A percentile compares a stretch with the other conserved stretches of the same genome.
Evolutionary conservation across 306 rosid species (phyloP).

Genomic region (Prinsepia uniflora): DNA sequence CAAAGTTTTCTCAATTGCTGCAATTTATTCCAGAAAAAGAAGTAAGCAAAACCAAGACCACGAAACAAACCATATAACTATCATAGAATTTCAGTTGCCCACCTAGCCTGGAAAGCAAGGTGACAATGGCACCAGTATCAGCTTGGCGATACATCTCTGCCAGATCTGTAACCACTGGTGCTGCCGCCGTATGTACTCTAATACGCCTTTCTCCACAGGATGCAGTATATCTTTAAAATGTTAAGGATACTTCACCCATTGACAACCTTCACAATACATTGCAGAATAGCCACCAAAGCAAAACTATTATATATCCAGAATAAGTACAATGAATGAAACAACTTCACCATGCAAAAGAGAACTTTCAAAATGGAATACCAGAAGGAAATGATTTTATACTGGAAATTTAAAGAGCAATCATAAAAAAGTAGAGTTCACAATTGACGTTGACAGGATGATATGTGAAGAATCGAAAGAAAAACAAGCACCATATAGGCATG

Average conservation of each 20-base stretch:
- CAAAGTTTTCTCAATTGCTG: conserved; percentile 91
- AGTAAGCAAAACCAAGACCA: conserved; percentile 29
- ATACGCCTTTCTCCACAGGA: conserved; percentile 99
- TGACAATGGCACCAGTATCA: conserved; percentile 84
- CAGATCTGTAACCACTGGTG: conserved; percentile 84
- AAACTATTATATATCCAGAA: conserved; percentile 2
- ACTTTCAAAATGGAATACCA: not conserved
- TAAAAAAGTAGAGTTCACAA: not conserved
- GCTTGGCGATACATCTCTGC: conserved; percentile 85
- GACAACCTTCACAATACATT: conserved; percentile 19
- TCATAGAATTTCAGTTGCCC: conserved; percentile 24
- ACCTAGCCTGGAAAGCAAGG: conserved; percentile 85
- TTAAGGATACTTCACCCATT: conserved; percentile 43
- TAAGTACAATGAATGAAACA: not conserved
- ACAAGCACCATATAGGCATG: not conserved
- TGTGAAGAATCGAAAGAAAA: conserved; percentile 1
- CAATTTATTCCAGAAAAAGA: conserved; percentile 34
- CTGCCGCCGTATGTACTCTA: conserved; percentile 93
- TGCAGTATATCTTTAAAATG: conserved; percentile 79
- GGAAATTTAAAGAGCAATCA: not conserved
- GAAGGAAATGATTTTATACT: not conserved
- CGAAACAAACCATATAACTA: conserved; percentile 18
- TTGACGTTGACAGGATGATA: not conserved
- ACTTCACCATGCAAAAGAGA: not conserved
- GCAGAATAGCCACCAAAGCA: conserved; percentile 3